Base-by-base conservation (phyloP, 73 alveolate genomes). In the Blepharisma japonicum region DNA sequence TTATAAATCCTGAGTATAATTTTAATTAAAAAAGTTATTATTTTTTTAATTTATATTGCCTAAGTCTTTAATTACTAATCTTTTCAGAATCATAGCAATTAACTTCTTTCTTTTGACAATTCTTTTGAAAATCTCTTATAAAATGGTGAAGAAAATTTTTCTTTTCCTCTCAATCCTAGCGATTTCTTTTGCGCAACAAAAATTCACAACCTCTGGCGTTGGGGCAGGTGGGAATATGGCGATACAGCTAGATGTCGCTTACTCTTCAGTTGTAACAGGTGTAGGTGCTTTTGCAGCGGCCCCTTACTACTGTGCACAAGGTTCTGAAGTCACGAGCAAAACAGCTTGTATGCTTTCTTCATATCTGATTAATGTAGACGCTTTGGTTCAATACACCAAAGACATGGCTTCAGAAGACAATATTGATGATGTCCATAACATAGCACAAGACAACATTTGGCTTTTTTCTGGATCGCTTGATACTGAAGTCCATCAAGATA, bases 291-390 rank as follows among this genome's bases (percentile, higher is more conserved):
- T 77, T 20, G 88, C 92, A 6, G 92, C 85, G 20, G 92, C 88
- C 27, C 92, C 92, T 32, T 85, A 51, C 55, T 68, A 78, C 83
- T 85, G 92, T 45, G 92, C 92, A 38, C 56, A 79, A 54, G 92
- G 81, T 23, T 47, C 21, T 51, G 66, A 51, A 11, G 66, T 14
- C 66, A 51, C n/a, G 21, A 18, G 66, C n/a, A 51, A 18, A 14
- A 51, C 66, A 51, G 21, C 21, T 51, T 51, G 66, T 51, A 18
- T 14, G 21, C n/a, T 18, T 11, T 14, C n/a, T 18, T 11, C n/a
- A 11, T 14, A 51, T 11, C 66, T 18, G n/a, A 11, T 51, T 2
- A 18, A 51, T 18, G 66, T 51, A 18, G 66, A 11, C 21, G 66
- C 66, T 14, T 51, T 18, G 21, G 21, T 51, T 51, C 27, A 11